phyloP scores from a whole-genome alignment of 2,329 filamentous ascomycete genomes.

The Fusarium incarnatum region DNA sequence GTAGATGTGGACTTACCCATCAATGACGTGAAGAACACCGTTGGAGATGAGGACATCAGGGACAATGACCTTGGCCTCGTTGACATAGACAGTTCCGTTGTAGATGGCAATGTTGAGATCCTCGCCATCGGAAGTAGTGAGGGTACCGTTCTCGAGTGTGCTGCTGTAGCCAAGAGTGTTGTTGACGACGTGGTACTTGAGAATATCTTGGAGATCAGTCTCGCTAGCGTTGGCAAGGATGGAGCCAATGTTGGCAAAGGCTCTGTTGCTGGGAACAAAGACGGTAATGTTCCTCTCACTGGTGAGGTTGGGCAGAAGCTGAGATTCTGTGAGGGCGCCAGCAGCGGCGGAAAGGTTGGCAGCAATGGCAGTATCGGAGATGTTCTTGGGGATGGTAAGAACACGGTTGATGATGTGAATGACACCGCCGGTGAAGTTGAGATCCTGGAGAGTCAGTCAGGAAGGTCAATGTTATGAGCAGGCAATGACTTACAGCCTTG shows the following conservation, averaged over 20 bases:
- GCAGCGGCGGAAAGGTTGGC: constrained; percentile 39
- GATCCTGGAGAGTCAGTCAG: constrained; percentile 48
- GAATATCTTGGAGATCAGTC: constrained; percentile 60
- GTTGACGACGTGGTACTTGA: constrained; percentile 72
- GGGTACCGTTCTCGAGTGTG: constrained; percentile 43
- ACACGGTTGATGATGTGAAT: constrained; percentile 63
- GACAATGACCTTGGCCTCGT: constrained; percentile 58
- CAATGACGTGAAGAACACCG: constrained; percentile 68
- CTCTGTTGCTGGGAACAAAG: constrained; percentile 70
- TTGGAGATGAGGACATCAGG: constrained; percentile 64
- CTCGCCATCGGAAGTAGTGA: constrained; percentile 43
- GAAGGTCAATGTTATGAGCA: background rate
- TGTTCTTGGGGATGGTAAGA: constrained; percentile 51
- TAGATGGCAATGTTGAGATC: constrained; percentile 58
- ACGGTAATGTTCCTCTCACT: constrained; percentile 61
- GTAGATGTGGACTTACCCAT: constrained; percentile 57
- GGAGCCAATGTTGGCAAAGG: constrained; percentile 67
- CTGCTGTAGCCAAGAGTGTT: constrained; percentile 57
- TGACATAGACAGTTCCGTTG: constrained; percentile 52
- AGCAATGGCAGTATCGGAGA: constrained; percentile 48
- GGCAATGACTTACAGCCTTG: constrained; percentile 43
- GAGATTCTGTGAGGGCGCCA: constrained; percentile 43
- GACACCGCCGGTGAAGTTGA: constrained; percentile 59
- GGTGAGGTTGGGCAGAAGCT: constrained; percentile 44
- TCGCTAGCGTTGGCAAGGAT: constrained; percentile 58